Conservation (phyloP, 805 yeast genomes). For the Spathaspora passalidarum region DNA sequence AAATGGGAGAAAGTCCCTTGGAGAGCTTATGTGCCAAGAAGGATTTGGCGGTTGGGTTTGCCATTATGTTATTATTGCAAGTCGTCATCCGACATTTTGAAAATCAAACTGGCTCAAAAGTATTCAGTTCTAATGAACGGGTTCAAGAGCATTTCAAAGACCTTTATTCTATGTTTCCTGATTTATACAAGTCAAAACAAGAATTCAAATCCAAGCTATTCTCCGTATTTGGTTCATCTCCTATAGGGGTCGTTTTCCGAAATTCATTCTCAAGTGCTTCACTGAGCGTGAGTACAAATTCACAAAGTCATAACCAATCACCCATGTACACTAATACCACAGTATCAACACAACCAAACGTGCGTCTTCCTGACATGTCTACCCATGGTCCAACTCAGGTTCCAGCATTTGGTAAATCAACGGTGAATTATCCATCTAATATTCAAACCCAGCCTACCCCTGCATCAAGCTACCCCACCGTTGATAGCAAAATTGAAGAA, state of each 20-base stretch:
- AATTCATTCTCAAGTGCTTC: background rate
- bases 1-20: background rate
- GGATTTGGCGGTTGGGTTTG: constrained; percentile 7
- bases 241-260: constrained; percentile 2
- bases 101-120: constrained; percentile 10
- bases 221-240: constrained; percentile 10
- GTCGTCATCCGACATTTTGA: constrained; percentile 20
- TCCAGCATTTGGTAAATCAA: background rate
- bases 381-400: background rate
- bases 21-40: constrained; percentile 1
- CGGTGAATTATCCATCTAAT: background rate
- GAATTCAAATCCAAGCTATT: constrained; percentile 8
- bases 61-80: constrained; percentile 18
- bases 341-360: constrained; percentile 14
- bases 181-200: constrained; percentile 9
- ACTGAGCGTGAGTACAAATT: background rate
- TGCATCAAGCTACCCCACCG: background rate
- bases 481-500: background rate
- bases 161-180: constrained; percentile 17
- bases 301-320: background rate
- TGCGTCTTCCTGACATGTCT: background rate
- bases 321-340: constrained; percentile 21
- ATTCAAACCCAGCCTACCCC: background rate
- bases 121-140: constrained; percentile 13
- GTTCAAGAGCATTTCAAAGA: constrained; percentile 16